Base-by-base conservation (phyloP, 768 basidiomycete species). In the Hemileccinum rubropunctum region DNA sequence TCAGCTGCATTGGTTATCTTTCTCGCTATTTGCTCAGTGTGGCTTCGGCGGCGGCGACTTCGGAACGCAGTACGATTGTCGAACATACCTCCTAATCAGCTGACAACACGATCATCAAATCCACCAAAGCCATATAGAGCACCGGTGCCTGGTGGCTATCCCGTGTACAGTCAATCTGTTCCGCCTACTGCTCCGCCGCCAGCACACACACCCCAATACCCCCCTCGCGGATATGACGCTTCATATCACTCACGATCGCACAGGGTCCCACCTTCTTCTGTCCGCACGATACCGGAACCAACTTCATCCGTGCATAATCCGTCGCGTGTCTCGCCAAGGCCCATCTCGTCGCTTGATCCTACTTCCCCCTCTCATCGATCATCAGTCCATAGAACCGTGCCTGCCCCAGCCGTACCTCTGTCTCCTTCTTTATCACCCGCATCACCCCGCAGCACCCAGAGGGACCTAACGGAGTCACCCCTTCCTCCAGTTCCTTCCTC, bases 171-270 rank as follows among this genome's bases (percentile, higher is more conserved):
- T 20, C 57, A 49, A 34, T 8, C 47, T 13, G 0, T 32, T 12
- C 47, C 47, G 1, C 28, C 58, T n/a, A n/a, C n/a, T 27, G 26
- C 33, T 21, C 46, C 51, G 6, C 35, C 48, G 1, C 48, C 36
- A 12, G 20, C 15, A 15, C 40, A 48, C 21, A 26, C 35, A 10
- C 50, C 49, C 3, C 52, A 20, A 43, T 54, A 52, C 41, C 54
- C 54, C 13, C 52, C 57, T 33, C 49, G 15, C 11, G 45, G 42
- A 20, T 27, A 52, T 37, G 35, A 38, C 20, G 11, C 49, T 10
- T 34, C 23, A 4, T 13, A 13, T 3, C 6, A 45, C 23, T 18
- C 52, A 8, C 52, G 9, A n/a, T 30, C 45, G 3, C 57, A 56
- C 15, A 13, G 33, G 30, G 17, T 27, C 6, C 47, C 48, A 1